Base-by-base conservation (phyloP, 73 alveolate species). In the Strombidium stylifer region DNA sequence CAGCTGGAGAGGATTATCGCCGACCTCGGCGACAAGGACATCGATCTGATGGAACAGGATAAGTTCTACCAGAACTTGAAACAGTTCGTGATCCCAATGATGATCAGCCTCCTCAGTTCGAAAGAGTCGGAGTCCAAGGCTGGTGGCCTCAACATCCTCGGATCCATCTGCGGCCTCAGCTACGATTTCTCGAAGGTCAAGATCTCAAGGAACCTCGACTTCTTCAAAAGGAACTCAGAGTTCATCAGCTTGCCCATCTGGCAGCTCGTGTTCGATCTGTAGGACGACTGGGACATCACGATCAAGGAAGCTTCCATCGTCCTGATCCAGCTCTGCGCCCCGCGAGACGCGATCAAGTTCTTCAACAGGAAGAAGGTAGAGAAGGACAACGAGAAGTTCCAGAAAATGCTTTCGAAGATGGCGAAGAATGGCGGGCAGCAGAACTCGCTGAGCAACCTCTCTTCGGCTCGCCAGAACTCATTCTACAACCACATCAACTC, bases 211-310 rank as follows among this genome's bases (percentile, higher is more conserved):
- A 72, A 81, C 39, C 51, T 81, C 39, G 73, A 62, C 30, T 81
- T 81, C 80, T 81, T 81, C 52, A 81, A 59, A 36, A 71, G 62
- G 54, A 74, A 81, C 39, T 55, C 84, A 1, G 37, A 64, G n/a
- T 73, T 50, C 45, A 61, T 81, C 14, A 62, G 84, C 1, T 45
- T 56, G 3, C 37, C 84, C n/a, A 60, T 81, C 45, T 81, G 92
- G 92, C 62, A 81, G 50, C 59, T 66, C 10, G 92, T 73, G 2
- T 81, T 72, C 39, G 86, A 81, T 8, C 70, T 81, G 11, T 65
- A 81, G 53, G 85, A 76, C 48, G 92, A 81, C 44, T 81, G 92
- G 92, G 92, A 81, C 59, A 76, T 81, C 45, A 81, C 92, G 0
- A 81, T 72, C 27, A 64, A 81, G 54, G 92, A 74, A 64, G 92